These are phyloP conservation scores for Corymbia citriodora DNA, from an alignment of 441 rosid genomes.

Conservation along the genomic window DNA sequence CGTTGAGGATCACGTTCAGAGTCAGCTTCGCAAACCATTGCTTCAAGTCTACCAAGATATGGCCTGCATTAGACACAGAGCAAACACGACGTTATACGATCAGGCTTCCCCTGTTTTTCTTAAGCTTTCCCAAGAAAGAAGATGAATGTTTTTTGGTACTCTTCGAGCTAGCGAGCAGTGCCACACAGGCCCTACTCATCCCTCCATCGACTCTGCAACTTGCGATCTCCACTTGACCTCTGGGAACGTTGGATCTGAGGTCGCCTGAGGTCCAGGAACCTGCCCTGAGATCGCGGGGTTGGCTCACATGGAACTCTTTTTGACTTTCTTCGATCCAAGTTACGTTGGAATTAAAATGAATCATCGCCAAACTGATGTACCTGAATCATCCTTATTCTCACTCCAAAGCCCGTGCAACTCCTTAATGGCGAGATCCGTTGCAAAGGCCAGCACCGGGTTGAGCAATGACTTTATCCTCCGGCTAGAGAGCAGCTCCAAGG, in stretches of 20 bases:
- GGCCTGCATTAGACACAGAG: neutral
- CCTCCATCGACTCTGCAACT: no score
- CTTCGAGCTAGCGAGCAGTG: neutral
- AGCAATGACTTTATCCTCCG: slow-evolving; percentile 15
- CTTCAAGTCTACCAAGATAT: neutral
- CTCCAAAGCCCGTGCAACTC: slow-evolving; percentile 17
- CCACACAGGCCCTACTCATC: neutral
- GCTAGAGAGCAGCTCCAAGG: slow-evolving; percentile 34
- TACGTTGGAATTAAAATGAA: neutral
- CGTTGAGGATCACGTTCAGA: neutral
- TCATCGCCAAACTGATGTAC: neutral
- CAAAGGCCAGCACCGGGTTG: slow-evolving; percentile 5
- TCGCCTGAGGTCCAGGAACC: no score
- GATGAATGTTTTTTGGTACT: neutral
- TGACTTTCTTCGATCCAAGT: neutral
- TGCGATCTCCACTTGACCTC: no score
- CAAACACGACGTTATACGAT: neutral
- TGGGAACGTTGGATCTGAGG: no score
- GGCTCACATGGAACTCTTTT: neutral
- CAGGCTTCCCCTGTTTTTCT: neutral
- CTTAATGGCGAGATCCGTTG: neutral
- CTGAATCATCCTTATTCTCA: neutral
- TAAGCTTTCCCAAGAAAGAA: neutral
- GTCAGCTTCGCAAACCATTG: neutral
- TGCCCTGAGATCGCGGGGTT: no score